Conservation (phyloP, 2,329 filamentous ascomycete genomes). For the Epichloe amarillans region DNA sequence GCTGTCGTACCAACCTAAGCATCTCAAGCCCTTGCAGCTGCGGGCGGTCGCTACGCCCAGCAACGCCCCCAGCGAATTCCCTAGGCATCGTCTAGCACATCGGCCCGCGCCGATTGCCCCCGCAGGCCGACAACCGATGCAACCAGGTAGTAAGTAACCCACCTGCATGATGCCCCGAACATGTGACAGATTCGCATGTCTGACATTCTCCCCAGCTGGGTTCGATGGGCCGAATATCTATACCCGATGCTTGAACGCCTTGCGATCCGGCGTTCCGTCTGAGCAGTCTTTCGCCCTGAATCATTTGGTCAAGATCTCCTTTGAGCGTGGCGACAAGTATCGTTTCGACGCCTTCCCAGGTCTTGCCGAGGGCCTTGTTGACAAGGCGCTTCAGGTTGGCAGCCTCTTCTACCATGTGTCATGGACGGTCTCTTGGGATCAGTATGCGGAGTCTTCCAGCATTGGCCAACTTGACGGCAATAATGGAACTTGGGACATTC, state of each 20-base stretch:
- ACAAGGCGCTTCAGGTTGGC: slow-evolving; percentile 69
- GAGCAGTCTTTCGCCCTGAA: slow-evolving; percentile 91
- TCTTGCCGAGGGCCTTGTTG: slow-evolving; percentile 75
- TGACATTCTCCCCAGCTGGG: slow-evolving; percentile 26
- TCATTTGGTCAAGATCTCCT: slow-evolving; percentile 90
- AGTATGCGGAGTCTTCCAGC: slow-evolving; percentile 38
- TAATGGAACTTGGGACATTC: slow-evolving; percentile 36
- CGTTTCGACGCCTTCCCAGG: slow-evolving; percentile 85
- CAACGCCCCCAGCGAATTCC: slow-evolving; percentile 57
- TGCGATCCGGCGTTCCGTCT: slow-evolving; percentile 64
- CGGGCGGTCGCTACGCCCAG: slow-evolving; percentile 63
- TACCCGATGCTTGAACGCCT: slow-evolving; percentile 68
- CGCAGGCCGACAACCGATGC: slow-evolving; percentile 29
- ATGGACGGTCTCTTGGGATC: slow-evolving; percentile 64
- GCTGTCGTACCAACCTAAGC: slow-evolving; percentile 56
- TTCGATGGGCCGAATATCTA: slow-evolving; percentile 83
- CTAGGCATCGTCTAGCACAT: slow-evolving; percentile 28
- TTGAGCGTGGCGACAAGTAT: slow-evolving; percentile 89
- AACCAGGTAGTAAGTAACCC: slow-evolving; percentile 47
- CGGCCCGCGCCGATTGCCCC: slow-evolving; percentile 16
- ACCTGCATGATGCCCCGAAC: background rate
- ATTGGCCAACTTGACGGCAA: slow-evolving; percentile 30
- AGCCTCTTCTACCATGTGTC: slow-evolving; percentile 68
- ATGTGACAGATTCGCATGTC: background rate
- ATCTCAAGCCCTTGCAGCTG: slow-evolving; percentile 48